Evolutionary conservation across 768 basidiomycete genomes (phyloP), one percentile per base, ranked within the genome.

Genomic region (Pleurotus tuber-regium): DNA sequence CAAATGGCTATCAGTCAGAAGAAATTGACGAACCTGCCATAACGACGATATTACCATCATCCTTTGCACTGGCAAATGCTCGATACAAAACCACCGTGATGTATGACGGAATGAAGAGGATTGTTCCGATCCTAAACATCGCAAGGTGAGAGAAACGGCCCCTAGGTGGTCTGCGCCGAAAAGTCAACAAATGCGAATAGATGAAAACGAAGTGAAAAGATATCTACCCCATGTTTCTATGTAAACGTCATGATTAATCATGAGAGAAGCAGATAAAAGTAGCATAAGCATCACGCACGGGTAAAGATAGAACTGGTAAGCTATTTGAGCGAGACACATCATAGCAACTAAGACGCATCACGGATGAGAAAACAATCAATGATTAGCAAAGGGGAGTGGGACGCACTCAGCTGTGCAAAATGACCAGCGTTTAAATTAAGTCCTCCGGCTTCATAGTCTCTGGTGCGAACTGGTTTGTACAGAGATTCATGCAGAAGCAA

Each of bases 271-370:
- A 23, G 21, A 31, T 21, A 19, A 29, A n/a, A 2, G 26, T n/a
- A 46, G 25, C 14, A 29, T 25, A 26, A 18, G 31, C 39, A 48
- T 4, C n/a, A 76, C 89, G 68, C 62, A 92, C 88, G 90, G 90
- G 75, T 93, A 93, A 29, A 92, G 77, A 62, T 91, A 84, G 63
- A 92, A 94, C 61, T 94, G 94, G 63, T 94, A 96, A 30, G 85
- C 83, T 46, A 97, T 89, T 66, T 95, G 93, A 54, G 85, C 89
- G n/a, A 93, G 75, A 67, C 92, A 95, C 94, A 97, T 96, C 51
- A 96, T 60, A 4, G 90, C 91, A 63, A 90, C 90, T 92, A 57
- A n/a, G 29, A 43, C 52, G 29, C 8, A 57, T 12, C n/a, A 51
- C 35, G 50, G 38, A 55, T 56, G n/a, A 19, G 43, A n/a, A 18